These are phyloP conservation scores for Nitzschia palea DNA, from an alignment of 108 stramenopile species.

Conservation along the genomic window DNA sequence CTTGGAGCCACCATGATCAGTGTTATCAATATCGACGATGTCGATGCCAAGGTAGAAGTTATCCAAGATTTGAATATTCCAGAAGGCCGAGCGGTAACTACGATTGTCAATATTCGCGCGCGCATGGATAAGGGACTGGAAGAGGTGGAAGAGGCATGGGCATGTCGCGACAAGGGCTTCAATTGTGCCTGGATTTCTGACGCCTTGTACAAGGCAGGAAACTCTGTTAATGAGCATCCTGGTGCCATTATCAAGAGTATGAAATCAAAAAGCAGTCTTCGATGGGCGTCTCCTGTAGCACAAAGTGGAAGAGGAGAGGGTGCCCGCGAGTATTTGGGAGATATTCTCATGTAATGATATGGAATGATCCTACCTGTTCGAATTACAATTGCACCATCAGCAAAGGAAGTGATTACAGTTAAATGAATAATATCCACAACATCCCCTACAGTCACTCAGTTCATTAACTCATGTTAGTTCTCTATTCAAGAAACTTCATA, in stretches of 20 bases:
- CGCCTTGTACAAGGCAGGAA: slow-evolving; percentile 83
- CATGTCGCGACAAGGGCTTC: slow-evolving; percentile 80
- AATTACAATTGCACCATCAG: no score
- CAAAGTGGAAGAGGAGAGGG: slow-evolving; percentile 87
- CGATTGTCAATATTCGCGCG: slow-evolving; percentile 68
- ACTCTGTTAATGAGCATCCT: slow-evolving; percentile 74
- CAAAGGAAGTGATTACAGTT: no score
- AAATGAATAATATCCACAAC: no score
- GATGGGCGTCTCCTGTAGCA: slow-evolving; percentile 81
- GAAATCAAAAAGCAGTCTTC: slow-evolving; percentile 78
- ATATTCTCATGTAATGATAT: slow-evolving; percentile 93
- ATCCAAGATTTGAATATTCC: slow-evolving; percentile 45
- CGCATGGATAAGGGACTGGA: slow-evolving; percentile 70
- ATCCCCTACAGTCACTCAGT: no score
- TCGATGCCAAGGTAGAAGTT: slow-evolving; percentile 47
- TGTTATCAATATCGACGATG: slow-evolving; percentile 41
- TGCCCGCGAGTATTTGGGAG: slow-evolving; percentile 87
- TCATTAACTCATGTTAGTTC: not conserved
- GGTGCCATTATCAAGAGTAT: slow-evolving; percentile 82
- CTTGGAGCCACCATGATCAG: slow-evolving; percentile 58
- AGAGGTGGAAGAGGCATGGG: slow-evolving; percentile 90
- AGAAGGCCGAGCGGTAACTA: slow-evolving; percentile 53
- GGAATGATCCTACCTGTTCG: no score
- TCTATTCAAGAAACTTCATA: slow-evolving; percentile 46
- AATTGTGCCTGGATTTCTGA: slow-evolving; percentile 83